Conservation (phyloP, 495 filamentous ascomycete genomes). For the Podospora fimiseda region DNA sequence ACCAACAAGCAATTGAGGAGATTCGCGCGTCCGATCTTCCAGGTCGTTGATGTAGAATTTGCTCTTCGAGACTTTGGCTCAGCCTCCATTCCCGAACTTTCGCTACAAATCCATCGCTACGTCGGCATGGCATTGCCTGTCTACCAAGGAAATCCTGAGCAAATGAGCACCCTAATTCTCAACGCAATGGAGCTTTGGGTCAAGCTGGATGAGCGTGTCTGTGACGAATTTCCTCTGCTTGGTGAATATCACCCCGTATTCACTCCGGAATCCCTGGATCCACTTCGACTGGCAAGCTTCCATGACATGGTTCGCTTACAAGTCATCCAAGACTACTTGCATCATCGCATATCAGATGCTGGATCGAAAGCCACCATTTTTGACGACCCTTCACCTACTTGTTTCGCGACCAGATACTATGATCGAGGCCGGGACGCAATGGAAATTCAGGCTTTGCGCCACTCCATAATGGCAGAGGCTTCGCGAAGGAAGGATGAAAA, state of each 20-base stretch:
- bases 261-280: constrained; percentile 41
- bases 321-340: constrained; percentile 43
- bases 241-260: constrained; percentile 34
- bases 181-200: constrained; percentile 41
- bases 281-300: constrained; percentile 37
- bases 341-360: constrained; percentile 20
- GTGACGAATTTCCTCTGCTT: constrained; percentile 30
- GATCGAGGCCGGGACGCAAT: constrained; percentile 20
- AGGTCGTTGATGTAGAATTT: constrained; percentile 1
- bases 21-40: constrained; percentile 9
- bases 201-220: constrained; percentile 31
- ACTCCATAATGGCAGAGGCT: constrained; percentile 26
- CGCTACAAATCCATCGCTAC: constrained; percentile 26
- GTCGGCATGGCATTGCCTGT: constrained; percentile 30
- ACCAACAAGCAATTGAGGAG: constrained; percentile 8
- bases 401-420: constrained; percentile 44
- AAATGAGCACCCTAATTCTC: constrained; percentile 40
- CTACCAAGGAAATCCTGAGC: constrained; percentile 42
- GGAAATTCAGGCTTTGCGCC: constrained; percentile 23
- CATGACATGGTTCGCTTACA: constrained; percentile 44
- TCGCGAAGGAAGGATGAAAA: constrained; percentile 35
- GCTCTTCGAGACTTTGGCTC: not conserved
- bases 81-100: constrained; percentile 12
- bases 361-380: constrained; percentile 37
- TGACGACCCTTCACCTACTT: constrained; percentile 25